A percentile compares a stretch with the other conserved stretches of the same genome.
phyloP scores from a whole-genome alignment of 2,329 filamentous ascomycete species.

The Huntiella bhutanensis region DNA sequence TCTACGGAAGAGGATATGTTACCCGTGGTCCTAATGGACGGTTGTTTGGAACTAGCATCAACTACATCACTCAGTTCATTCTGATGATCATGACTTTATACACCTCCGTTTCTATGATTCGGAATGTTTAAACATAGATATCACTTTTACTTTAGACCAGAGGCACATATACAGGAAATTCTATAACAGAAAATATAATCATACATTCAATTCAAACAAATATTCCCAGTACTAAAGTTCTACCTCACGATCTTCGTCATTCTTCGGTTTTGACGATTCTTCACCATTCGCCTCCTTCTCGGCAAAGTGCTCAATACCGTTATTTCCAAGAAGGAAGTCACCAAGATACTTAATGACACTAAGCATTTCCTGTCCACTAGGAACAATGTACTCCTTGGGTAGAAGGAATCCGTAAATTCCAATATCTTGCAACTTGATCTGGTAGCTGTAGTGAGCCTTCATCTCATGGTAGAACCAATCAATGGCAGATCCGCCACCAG shows the following conservation, averaged over 20 bases:
- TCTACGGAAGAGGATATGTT: constrained; percentile 39
- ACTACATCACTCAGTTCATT: constrained; percentile 19
- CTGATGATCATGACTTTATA: constrained; percentile 28
- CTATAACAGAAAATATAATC: background rate
- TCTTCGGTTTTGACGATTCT: constrained; percentile 5
- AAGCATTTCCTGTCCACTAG: constrained; percentile 74
- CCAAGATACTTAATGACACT: constrained; percentile 71
- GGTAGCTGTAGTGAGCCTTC: constrained; percentile 66
- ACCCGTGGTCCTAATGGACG: constrained; percentile 27
- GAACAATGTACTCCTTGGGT: constrained; percentile 69
- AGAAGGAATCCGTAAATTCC: constrained; percentile 88
- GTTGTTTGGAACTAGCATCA: constrained; percentile 20
- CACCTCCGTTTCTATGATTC: constrained; percentile 20
- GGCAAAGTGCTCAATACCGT: constrained; percentile 36
- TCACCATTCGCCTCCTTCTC: constrained; percentile 1
- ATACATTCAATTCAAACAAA: background rate
- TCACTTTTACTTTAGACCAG: no score
- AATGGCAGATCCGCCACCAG: constrained; percentile 65
- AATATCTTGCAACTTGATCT: constrained; percentile 83
- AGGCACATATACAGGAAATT: no score
- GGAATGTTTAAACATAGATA: no score
- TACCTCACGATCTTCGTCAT: constrained; percentile 13
- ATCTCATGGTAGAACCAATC: constrained; percentile 94
- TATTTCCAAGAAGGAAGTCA: constrained; percentile 55
- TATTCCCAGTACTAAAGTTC: constrained; percentile 2